Evolutionary conservation across 345 rosid species (phyloP), one percentile per base, ranked within the genome.

Genomic region (Barbarea vulgaris): DNA sequence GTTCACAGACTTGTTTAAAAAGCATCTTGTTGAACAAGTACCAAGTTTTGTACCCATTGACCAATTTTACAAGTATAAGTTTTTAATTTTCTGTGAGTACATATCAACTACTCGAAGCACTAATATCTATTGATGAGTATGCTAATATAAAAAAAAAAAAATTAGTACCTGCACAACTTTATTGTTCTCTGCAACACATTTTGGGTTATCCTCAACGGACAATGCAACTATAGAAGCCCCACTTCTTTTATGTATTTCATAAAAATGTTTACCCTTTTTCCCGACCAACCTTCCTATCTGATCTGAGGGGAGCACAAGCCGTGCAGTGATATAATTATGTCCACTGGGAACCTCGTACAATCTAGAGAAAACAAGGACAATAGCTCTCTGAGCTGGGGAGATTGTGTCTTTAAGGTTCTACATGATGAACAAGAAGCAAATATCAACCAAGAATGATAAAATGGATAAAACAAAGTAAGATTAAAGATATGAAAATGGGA

Each of bases 241-340:
- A 70, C 87, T 85, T 21, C 13, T 70, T 69, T 62, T 79, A 64
- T 86, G 81, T 71, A 86, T 86, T 75, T 85, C 84, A 51, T 89
- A 80, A 64, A 87, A 0, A 24, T 0, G 24, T 6, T 3, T 1
- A 12, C 6, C 7, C 7, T 1, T 4, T 12, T 24, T 12, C 27
- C 57, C 97, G 81, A 91, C 36, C 78, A 91, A 76, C 60, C 90
- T 83, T 58, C 91, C 90, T 72, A 86, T 88, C 50, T 82, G 83
- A 66, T 67, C 82, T 33, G 93, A 73, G 31, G 87, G 83, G 70
- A 91, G 82, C 17, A 80, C 82, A 34, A 91, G 85, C 70, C 95
- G 86, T 61, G 93, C 91, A 39, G 69, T 76, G 53, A 82, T 79
- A 52, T 72, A 75, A 31, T 74, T 80, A 73, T 83, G 30, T 47